phyloP scores from a whole-genome alignment of 495 filamentous ascomycete species.

The Eremomyces bilateralis region DNA sequence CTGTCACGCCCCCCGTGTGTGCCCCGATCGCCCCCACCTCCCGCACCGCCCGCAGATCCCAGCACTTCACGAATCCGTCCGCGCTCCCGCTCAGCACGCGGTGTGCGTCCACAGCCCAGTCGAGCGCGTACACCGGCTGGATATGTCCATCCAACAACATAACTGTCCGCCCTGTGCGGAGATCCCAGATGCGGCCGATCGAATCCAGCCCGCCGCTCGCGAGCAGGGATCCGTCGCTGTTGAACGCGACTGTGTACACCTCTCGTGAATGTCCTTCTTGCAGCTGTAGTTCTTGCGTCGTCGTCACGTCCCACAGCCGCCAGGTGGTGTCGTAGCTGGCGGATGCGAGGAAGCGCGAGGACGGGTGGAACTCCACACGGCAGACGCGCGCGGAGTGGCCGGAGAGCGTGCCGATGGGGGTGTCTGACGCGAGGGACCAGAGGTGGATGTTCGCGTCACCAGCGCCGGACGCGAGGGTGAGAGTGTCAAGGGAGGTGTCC shows the following conservation, averaged over 20 bases:
- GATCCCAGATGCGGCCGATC: constrained; percentile 87
- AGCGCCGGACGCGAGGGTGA: constrained; percentile 80
- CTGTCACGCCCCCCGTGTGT: constrained; percentile 76
- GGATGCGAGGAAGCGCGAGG: constrained; percentile 72
- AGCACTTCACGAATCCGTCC: constrained; percentile 93
- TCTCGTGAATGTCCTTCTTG: constrained; percentile 92
- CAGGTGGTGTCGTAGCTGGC: constrained; percentile 94
- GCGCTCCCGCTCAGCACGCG: constrained; percentile 74
- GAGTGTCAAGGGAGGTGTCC: constrained; percentile 44
- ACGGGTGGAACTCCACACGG: constrained; percentile 85
- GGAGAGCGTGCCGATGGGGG: constrained; percentile 59
- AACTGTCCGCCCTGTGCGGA: constrained; percentile 81
- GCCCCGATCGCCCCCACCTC: constrained; percentile 70
- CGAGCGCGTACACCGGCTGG: constrained; percentile 73
- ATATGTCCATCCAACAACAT: constrained; percentile 94
- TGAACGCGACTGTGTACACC: constrained; percentile 74
- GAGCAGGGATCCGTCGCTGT: constrained; percentile 71
- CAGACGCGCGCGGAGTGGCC: constrained; percentile 79
- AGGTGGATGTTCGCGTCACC: constrained; percentile 79
- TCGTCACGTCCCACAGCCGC: constrained; percentile 88
- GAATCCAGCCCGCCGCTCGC: constrained; percentile 84
- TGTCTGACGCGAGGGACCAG: constrained; percentile 71
- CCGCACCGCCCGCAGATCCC: constrained; percentile 81
- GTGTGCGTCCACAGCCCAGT: constrained; percentile 82
- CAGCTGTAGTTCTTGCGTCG: constrained; percentile 57